Percentiles rank a stretch among this genome's conserved stretches.
phyloP scores from a whole-genome alignment of 225 moss, liverwort and hornwort genomes.

The Sphagnum contortum region DNA sequence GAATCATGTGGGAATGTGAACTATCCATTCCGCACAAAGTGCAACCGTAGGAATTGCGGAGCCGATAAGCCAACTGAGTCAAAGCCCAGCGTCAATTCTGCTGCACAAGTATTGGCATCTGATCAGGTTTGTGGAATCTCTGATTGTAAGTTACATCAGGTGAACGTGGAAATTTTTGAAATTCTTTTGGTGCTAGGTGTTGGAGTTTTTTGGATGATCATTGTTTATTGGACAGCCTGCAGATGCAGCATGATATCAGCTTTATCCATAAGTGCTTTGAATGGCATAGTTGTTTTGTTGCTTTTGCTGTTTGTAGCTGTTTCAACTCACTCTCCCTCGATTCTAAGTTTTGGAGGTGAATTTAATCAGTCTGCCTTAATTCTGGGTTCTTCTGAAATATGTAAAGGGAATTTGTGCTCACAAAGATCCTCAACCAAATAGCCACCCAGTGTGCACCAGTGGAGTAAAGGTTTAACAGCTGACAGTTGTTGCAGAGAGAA shows the following conservation, averaged over 20 bases:
- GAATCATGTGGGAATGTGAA: slow-evolving; percentile 98
- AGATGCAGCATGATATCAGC: not conserved
- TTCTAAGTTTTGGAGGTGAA: no score
- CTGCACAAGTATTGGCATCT: slow-evolving; percentile 69
- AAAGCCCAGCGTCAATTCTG: slow-evolving; percentile 62
- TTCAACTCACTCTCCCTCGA: no score
- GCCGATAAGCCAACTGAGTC: slow-evolving; percentile 95
- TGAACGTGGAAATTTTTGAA: slow-evolving; percentile 6
- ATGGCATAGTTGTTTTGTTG: no score
- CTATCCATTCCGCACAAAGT: slow-evolving; percentile 97
- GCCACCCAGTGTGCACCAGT: no score
- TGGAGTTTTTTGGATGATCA: not conserved
- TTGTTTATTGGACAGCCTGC: not conserved
- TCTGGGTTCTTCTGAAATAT: no score
- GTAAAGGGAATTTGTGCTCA: no score
- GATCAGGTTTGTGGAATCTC: slow-evolving; percentile 88
- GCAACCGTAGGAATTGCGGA: slow-evolving; percentile 98
- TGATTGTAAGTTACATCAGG: slow-evolving; percentile 27
- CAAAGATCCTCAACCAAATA: no score
- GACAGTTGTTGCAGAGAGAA: no score
- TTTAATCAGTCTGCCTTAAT: no score
- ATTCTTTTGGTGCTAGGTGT: not conserved
- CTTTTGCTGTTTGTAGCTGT: no score
- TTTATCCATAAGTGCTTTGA: no score
- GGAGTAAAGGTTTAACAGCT: no score